Conservation (phyloP, 768 basidiomycete species). For the Mycena kentingensis region DNA sequence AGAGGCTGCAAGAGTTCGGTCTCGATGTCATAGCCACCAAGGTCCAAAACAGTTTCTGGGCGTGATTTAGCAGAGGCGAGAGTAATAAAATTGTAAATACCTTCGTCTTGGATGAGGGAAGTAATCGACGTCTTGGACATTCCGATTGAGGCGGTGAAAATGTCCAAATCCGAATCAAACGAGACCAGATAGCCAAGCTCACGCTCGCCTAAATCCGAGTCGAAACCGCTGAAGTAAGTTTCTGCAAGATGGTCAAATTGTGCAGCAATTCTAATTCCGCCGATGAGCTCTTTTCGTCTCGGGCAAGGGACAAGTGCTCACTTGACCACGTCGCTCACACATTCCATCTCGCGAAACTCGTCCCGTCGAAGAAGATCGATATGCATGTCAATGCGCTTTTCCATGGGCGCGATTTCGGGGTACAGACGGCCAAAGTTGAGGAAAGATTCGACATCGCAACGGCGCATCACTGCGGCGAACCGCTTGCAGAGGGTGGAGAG, state of each 20-base stretch:
- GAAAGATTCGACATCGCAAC: constrained; percentile 85
- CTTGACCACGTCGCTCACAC: constrained; percentile 88
- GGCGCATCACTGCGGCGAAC: constrained; percentile 80
- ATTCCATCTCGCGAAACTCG: constrained; percentile 93
- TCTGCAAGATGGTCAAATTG: constrained; percentile 93
- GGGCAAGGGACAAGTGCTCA: constrained; percentile 39
- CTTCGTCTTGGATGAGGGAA: constrained; percentile 74
- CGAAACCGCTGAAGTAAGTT: constrained; percentile 79
- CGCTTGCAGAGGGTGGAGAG: constrained; percentile 86
- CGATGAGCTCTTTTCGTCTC: neutral
- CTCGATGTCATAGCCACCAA: constrained; percentile 75
- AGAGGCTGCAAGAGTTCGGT: constrained; percentile 80
- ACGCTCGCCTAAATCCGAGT: constrained; percentile 87
- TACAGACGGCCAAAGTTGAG: constrained; percentile 81
- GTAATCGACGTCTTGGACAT: constrained; percentile 85
- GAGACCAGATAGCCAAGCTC: constrained; percentile 81
- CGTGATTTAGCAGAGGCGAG: neutral
- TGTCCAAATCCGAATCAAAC: constrained; percentile 91
- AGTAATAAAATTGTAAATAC: constrained; percentile 37
- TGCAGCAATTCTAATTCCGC: constrained; percentile 71
- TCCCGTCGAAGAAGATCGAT: constrained; percentile 81
- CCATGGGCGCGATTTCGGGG: constrained; percentile 83
- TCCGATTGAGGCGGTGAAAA: constrained; percentile 89
- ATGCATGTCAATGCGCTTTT: constrained; percentile 91
- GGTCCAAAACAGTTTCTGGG: constrained; percentile 70